Base-by-base conservation (phyloP, 75 land plant species). In the Sequoiadendron giganteum region DNA sequence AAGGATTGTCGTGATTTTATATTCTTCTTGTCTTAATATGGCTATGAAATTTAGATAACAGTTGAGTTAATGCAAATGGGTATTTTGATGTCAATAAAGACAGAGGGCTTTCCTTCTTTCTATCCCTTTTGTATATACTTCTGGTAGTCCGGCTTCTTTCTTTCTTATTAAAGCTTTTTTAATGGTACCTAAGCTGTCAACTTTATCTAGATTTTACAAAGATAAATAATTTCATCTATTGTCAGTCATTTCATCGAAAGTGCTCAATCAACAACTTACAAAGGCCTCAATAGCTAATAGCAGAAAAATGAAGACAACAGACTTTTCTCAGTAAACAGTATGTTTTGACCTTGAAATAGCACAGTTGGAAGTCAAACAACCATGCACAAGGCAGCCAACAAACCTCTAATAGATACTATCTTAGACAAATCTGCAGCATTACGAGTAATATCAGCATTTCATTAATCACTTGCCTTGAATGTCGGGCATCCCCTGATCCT, bases 401-500 rank as follows among this genome's bases (percentile, higher is more conserved):
- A 80, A 80, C 43, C 39, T 9, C 25, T 19, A 25, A 80, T 25
- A 21, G 28, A 38, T 80, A 40, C 10, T 43, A 25, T 80, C 28
- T 80, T 1, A 40, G 13, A 34, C 38, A 85, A 85, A 28, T 36
- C 9, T 13, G 61, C 28, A 47, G 34, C 52, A 49, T 19, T 38
- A 48, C 3, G 2, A 32, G 40, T 32, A 85, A 85, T 38, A n/a
- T 48, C 86, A 34, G 40, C 65, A 30, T 36, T 34, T 30, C 19
- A 85, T 28, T 15, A 45, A 88, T 15, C 34, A 85, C 91, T 90
- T 91, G 88, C 99, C 99, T 98, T 49, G 90, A 90, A 88, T 95
- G 89, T 88, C 91, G 86, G 19, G 90, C 76, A 73, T 94, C 97
- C 76, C 86, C 86, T 58, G 96, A 97, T 42, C 95, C 96, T 88